Percentiles rank a stretch among this genome's conserved stretches.
Evolutionary conservation across 1,284 basidiomycete species (phyloP).

Genomic region (Austroboletus niveus): DNA sequence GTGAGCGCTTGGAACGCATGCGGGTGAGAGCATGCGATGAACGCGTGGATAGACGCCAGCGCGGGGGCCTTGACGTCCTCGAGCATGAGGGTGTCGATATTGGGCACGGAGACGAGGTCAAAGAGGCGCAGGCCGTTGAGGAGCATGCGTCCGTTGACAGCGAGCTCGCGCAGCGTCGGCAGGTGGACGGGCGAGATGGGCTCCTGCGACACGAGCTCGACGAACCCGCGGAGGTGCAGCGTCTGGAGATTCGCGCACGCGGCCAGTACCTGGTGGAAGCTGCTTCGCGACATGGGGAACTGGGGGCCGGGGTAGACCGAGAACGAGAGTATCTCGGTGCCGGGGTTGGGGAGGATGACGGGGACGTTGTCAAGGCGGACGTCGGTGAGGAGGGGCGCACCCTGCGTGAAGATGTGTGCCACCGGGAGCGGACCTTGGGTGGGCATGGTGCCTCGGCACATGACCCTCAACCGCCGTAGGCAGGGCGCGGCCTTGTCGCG

Average conservation of each 20-base stretch:
- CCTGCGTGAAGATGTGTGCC: slow-evolving; percentile 23
- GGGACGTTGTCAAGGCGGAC: slow-evolving; percentile 32
- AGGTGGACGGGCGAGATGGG: slow-evolving; percentile 21
- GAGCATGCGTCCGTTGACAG: slow-evolving; percentile 31
- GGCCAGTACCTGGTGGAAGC: slow-evolving; percentile 20
- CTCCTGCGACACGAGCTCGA: slow-evolving; percentile 23
- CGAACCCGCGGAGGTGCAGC: slow-evolving; percentile 32
- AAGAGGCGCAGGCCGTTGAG: slow-evolving; percentile 30
- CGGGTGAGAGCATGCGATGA: slow-evolving; percentile 27
- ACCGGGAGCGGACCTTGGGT: slow-evolving; percentile 28
- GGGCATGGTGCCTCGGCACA: slow-evolving; percentile 32
- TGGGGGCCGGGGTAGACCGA: slow-evolving; percentile 33
- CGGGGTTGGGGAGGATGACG: slow-evolving; percentile 21
- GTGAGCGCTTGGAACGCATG: slow-evolving; percentile 27
- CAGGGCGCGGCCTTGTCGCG: slow-evolving; percentile 27
- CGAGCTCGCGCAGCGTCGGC: slow-evolving; percentile 30
- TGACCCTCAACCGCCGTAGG: slow-evolving; percentile 26
- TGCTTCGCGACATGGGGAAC: slow-evolving; percentile 28
- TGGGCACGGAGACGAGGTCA: slow-evolving; percentile 32
- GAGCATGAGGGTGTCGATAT: slow-evolving; percentile 30
- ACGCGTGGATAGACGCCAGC: slow-evolving; percentile 29
- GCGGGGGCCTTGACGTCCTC: slow-evolving; percentile 31
- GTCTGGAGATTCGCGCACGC: slow-evolving; percentile 21
- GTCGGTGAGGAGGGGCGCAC: slow-evolving; percentile 30
- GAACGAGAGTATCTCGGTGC: slow-evolving; percentile 23